These are phyloP conservation scores for Acarospora socialis DNA, from an alignment of 2,329 filamentous ascomycete genomes.

Conservation along the genomic window DNA sequence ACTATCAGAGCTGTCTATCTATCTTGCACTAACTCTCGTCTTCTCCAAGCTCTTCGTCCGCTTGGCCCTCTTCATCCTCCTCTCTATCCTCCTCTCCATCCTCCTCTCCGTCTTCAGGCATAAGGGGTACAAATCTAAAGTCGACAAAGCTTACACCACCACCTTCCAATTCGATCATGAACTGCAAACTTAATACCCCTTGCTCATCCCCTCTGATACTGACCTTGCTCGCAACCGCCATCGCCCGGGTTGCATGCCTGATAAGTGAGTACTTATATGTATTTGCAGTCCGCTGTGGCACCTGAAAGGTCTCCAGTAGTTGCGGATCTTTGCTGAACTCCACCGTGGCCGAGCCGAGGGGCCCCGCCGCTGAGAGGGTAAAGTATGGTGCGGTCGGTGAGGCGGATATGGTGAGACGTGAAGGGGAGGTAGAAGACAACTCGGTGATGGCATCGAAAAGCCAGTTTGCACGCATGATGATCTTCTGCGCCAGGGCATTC, in stretches of 20 bases:
- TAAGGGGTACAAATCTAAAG: conserved; percentile 66
- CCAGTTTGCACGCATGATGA: conserved; percentile 64
- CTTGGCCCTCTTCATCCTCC: too few relatives aligned
- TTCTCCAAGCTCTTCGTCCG: too few relatives aligned
- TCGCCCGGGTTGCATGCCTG: conserved; percentile 76
- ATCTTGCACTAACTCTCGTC: too few relatives aligned
- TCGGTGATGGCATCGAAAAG: conserved; percentile 37
- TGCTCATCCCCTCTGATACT: conserved; percentile 77
- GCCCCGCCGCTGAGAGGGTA: conserved; percentile 50
- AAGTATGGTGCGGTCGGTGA: conserved; percentile 55
- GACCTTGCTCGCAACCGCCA: conserved; percentile 84
- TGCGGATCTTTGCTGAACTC: conserved; percentile 40
- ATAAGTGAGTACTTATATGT: conserved; percentile 79
- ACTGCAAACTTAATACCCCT: conserved; percentile 85
- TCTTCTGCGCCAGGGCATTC: conserved; percentile 69
- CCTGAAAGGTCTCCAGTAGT: conserved; percentile 35
- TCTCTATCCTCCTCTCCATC: conserved; percentile 17
- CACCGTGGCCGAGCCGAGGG: conserved; percentile 45
- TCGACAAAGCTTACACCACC: conserved; percentile 60
- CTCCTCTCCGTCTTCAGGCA: conserved; percentile 43
- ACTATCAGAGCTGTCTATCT: too few relatives aligned
- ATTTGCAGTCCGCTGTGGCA: conserved; percentile 45
- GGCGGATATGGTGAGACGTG: conserved; percentile 53
- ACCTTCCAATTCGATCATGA: conserved; percentile 80
- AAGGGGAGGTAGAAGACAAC: conserved; percentile 52